These are phyloP conservation scores for Russula compacta DNA, from an alignment of 768 basidiomycete genomes.

Conservation along the genomic window DNA sequence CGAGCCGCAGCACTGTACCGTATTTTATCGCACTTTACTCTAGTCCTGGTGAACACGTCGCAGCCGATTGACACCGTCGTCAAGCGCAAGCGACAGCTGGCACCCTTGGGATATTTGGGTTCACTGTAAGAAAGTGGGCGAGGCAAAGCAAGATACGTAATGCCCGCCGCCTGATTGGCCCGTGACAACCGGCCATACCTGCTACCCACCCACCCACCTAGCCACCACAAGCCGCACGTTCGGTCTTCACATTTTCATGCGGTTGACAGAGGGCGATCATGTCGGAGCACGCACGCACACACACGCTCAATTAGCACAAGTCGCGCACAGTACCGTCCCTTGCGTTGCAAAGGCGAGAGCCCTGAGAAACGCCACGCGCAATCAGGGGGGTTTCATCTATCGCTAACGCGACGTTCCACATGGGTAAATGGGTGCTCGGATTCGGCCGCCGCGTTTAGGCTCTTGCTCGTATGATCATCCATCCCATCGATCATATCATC, in stretches of 20 bases:
- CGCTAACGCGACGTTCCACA: not conserved
- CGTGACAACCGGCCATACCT: slow-evolving; percentile 6
- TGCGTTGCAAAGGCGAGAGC: not conserved
- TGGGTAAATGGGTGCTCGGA: not conserved
- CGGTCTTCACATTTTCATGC: not conserved
- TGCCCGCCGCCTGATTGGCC: slow-evolving; percentile 1
- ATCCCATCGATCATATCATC: not conserved
- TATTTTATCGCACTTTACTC: not conserved
- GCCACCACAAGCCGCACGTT: no score
- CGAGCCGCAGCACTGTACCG: not conserved
- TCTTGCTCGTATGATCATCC: not conserved
- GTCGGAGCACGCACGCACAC: not conserved
- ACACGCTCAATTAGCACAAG: no score
- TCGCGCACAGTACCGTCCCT: not conserved
- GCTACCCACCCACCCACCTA: no score
- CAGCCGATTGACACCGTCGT: slow-evolving; percentile 4
- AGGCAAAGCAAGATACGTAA: not conserved
- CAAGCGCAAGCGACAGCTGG: not conserved
- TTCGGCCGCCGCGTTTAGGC: not conserved
- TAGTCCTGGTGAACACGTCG: not conserved
- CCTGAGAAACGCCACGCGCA: not conserved
- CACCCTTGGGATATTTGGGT: not conserved
- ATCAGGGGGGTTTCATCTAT: not conserved
- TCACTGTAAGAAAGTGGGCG: not conserved
- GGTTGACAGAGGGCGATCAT: not conserved